Evolutionary conservation across 306 rosid genomes (phyloP).

Genomic region (Quillaja saponaria): DNA sequence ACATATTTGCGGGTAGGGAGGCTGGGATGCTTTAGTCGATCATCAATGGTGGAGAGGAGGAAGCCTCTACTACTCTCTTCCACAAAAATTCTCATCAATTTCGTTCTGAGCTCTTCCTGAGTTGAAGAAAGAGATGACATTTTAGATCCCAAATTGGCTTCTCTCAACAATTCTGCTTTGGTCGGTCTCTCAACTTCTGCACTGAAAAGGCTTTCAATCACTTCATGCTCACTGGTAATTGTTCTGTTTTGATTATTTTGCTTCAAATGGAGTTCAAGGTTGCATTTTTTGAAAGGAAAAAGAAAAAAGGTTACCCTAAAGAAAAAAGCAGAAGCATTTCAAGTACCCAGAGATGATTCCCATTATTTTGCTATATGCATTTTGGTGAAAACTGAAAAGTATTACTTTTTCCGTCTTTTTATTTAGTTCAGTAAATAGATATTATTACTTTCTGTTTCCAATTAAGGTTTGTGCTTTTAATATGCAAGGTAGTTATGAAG

Average conservation of each 20-base stretch:
- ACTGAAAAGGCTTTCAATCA: conserved; percentile 65
- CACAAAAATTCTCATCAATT: conserved; percentile 55
- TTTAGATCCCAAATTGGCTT: conserved; percentile 34
- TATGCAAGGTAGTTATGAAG: conserved; percentile 64
- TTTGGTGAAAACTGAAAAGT: no score
- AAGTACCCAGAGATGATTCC: no score
- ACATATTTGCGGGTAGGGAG: neutral
- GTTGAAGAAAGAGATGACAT: conserved; percentile 16
- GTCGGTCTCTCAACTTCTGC: conserved; percentile 62
- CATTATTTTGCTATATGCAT: no score
- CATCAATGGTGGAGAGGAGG: conserved; percentile 74
- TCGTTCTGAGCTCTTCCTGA: conserved; percentile 42
- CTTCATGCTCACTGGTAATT: conserved; percentile 64
- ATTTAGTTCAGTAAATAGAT: neutral
- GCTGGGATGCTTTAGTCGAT: neutral
- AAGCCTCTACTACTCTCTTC: conserved; percentile 76
- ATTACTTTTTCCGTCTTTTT: no score
- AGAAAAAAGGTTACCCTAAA: no score
- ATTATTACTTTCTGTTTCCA: neutral
- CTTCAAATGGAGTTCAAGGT: neutral
- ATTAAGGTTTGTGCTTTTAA: neutral
- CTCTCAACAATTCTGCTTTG: conserved; percentile 66
- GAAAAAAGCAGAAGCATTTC: no score
- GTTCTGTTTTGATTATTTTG: neutral
- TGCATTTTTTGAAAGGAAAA: no score